Conservation (phyloP, 202 grass and related monocot species). For the Carex arenaria region DNA sequence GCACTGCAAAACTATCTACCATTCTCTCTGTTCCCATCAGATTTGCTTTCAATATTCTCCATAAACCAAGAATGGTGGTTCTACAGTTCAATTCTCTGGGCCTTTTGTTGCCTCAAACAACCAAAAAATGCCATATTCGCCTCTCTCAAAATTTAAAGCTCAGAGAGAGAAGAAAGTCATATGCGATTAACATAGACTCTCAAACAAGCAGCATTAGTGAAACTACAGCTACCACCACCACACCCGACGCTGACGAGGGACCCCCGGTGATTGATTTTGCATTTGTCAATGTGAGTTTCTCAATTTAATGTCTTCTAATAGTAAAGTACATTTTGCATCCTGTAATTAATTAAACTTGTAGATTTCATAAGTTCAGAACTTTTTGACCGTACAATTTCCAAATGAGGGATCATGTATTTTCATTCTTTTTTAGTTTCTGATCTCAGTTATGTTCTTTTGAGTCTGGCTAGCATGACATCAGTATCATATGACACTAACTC, state of each 20-base stretch:
- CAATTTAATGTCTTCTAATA: background rate
- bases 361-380: background rate
- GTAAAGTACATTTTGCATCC: background rate
- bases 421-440: background rate
- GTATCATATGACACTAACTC: too few species aligned
- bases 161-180: background rate
- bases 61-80: constrained; percentile 22
- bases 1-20: background rate
- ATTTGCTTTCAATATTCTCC: background rate
- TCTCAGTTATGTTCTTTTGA: background rate
- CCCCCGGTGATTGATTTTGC: constrained; percentile 67
- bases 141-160: constrained; percentile 11
- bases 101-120: constrained; percentile 18
- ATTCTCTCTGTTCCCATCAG: background rate
- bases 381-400: constrained; percentile 1
- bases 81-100: constrained; percentile 24
- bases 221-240: background rate
- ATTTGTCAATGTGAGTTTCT: constrained; percentile 68
- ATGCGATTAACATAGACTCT: constrained; percentile 38
- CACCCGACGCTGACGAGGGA: constrained; percentile 13
- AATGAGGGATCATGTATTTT: background rate
- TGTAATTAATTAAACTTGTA: background rate
- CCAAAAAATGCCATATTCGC: constrained; percentile 14
- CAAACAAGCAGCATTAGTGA: constrained; percentile 14
- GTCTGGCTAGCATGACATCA: too few species aligned